A percentile compares a stretch with the other conserved stretches of the same genome.
Evolutionary conservation across 1,284 basidiomycete genomes (phyloP).

Genomic region (Athelia psychrophila): DNA sequence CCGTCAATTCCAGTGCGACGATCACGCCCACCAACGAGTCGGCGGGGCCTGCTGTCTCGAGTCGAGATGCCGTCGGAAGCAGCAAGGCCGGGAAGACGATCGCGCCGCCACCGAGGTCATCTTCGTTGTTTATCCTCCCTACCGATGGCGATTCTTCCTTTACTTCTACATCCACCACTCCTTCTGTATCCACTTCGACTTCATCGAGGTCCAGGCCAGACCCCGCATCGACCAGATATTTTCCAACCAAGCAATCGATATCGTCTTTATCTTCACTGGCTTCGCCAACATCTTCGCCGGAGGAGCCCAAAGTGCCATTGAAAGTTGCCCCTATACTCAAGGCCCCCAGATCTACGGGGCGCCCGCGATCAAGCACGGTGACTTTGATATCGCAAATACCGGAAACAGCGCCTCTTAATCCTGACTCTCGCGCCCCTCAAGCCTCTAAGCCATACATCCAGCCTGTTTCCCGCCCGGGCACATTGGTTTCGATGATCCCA

Average conservation of each 20-base stretch:
- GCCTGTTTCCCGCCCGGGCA: constrained; percentile 7
- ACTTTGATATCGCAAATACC: constrained; percentile 1
- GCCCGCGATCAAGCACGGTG: not conserved
- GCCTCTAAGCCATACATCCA: not conserved
- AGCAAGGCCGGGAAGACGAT: too few species aligned
- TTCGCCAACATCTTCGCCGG: too few species aligned
- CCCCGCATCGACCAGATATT: not conserved
- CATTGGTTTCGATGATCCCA: constrained; percentile 5
- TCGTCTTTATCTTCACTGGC: not conserved
- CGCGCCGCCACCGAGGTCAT: too few species aligned
- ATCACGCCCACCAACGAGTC: too few species aligned
- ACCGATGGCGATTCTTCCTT: not conserved
- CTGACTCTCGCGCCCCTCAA: not conserved
- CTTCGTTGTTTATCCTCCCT: too few species aligned
- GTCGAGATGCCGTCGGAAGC: too few species aligned
- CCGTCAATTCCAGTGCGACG: too few species aligned
- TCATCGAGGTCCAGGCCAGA: constrained; percentile 8
- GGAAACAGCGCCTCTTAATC: too few species aligned
- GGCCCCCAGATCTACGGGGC: not conserved
- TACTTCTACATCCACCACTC: not conserved
- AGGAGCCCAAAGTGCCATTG: too few species aligned
- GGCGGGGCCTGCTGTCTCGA: too few species aligned
- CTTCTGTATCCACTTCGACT: constrained; percentile 3
- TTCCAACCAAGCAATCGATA: not conserved
- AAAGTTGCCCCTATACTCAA: too few species aligned